These are phyloP conservation scores for Debaryomyces fabryi DNA, from an alignment of 1,139 yeast genomes.

Conservation along the genomic window DNA sequence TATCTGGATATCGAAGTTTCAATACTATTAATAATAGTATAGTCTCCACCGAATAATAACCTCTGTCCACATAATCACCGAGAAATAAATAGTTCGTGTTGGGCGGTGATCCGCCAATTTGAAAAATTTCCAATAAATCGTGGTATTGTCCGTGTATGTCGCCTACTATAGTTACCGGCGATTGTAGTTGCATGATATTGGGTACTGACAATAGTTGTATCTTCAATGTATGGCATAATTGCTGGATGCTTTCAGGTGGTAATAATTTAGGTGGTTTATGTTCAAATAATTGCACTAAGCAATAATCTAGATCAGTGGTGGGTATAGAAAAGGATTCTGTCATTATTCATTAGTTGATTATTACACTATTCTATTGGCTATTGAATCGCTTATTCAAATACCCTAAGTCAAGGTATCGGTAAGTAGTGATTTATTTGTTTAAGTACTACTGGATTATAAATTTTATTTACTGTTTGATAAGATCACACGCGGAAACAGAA, in stretches of 20 bases:
- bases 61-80: slow-evolving; percentile 93
- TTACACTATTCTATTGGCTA: neutral
- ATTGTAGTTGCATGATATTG: slow-evolving; percentile 78
- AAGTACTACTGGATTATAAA: neutral
- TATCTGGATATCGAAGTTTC: slow-evolving; percentile 81
- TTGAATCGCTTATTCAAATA: neutral
- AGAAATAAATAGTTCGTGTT: slow-evolving; percentile 88
- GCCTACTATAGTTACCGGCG: slow-evolving; percentile 97
- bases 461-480: slow-evolving; percentile 2
- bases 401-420: neutral
- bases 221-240: slow-evolving; percentile 46
- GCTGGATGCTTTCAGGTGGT: slow-evolving; percentile 46
- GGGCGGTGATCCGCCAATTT: slow-evolving; percentile 92
- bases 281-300: slow-evolving; percentile 45
- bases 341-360: slow-evolving; percentile 22
- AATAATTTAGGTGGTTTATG: slow-evolving; percentile 48
- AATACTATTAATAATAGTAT: slow-evolving; percentile 81
- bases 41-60: slow-evolving; percentile 90
- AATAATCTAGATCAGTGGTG: slow-evolving; percentile 45
- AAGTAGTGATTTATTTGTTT: neutral
- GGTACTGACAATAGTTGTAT: slow-evolving; percentile 42
- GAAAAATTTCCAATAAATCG: slow-evolving; percentile 87
- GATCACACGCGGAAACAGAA: neutral
- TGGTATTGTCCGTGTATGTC: slow-evolving; percentile 98
- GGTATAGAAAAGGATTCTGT: slow-evolving; percentile 39